Percentiles rank a stretch among this genome's conserved stretches.
These are phyloP conservation scores for Sugiyamaella pinicola DNA, from an alignment of 1,139 yeast species.

Conservation along the genomic window DNA sequence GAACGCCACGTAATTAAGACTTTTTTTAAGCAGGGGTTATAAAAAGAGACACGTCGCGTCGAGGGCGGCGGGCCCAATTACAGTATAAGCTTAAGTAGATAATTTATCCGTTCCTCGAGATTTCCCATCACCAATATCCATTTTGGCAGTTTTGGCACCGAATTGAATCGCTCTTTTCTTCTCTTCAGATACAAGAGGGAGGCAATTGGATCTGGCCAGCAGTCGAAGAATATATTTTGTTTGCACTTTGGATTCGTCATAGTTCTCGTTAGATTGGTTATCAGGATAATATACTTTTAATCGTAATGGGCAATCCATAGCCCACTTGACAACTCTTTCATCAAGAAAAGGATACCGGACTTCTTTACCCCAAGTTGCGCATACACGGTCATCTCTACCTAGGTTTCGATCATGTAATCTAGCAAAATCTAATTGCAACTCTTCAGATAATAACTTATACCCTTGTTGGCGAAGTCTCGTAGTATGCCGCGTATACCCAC, in stretches of 20 bases:
- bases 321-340: constrained; percentile 57
- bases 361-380: constrained; percentile 86
- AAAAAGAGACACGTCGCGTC: neutral
- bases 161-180: constrained; percentile 95
- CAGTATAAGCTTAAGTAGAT: neutral
- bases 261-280: constrained; percentile 10
- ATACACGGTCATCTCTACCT: constrained; percentile 89
- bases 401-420: constrained; percentile 77
- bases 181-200: constrained; percentile 65
- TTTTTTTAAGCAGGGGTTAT: too few relatives aligned
- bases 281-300: constrained; percentile 40
- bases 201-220: constrained; percentile 54
- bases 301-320: constrained; percentile 45
- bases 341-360: constrained; percentile 87
- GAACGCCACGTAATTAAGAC: too few relatives aligned
- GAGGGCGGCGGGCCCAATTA: neutral
- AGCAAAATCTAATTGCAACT: constrained; percentile 67
- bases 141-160: constrained; percentile 93
- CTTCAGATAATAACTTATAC: constrained; percentile 48
- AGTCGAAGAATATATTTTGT: constrained; percentile 67
- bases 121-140: constrained; percentile 73
- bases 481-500: constrained; percentile 85
- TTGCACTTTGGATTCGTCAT: constrained; percentile 37
- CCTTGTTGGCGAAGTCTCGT: constrained; percentile 40
- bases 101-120: constrained; percentile 62